Percentiles rank a stretch among this genome's conserved stretches.
phyloP scores from a whole-genome alignment of 2,329 filamentous ascomycete species.

The Lachnum nothofagi region DNA sequence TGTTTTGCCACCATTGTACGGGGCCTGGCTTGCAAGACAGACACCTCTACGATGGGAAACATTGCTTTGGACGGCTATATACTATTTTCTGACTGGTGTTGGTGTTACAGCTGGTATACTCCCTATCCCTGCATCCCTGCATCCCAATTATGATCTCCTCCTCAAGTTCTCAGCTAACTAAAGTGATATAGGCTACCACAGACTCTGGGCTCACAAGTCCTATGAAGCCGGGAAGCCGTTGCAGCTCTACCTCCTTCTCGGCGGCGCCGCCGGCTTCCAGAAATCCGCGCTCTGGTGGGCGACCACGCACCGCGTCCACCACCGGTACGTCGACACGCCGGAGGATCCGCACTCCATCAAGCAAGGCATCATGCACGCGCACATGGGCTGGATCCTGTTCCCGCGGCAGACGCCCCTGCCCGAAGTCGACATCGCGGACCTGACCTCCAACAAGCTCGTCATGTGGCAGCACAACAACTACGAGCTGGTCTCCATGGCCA shows the following conservation, averaged over 20 bases:
- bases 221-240: slow-evolving; percentile 71
- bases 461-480: slow-evolving; percentile 83
- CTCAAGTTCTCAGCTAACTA: too few relatives aligned
- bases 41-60: slow-evolving; percentile 68
- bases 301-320: slow-evolving; percentile 76
- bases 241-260: slow-evolving; percentile 70
- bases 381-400: slow-evolving; percentile 84
- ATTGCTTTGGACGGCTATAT: slow-evolving; percentile 63
- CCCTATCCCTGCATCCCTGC: slow-evolving; percentile 33
- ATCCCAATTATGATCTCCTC: too few relatives aligned
- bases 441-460: slow-evolving; percentile 77
- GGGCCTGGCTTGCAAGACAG: slow-evolving; percentile 37
- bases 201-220: slow-evolving; percentile 77
- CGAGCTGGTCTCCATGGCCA: slow-evolving; percentile 67
- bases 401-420: slow-evolving; percentile 78
- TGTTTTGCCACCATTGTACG: neutral
- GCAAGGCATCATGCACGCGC: slow-evolving; percentile 76
- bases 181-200: slow-evolving; percentile 55
- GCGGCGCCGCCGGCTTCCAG: slow-evolving; percentile 75
- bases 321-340: slow-evolving; percentile 83
- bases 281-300: slow-evolving; percentile 85
- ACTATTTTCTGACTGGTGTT: slow-evolving; percentile 77
- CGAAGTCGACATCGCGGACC: slow-evolving; percentile 79
- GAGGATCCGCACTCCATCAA: slow-evolving; percentile 85
- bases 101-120: slow-evolving; percentile 68